Conservation (phyloP, 176 grass and related monocot species). For the Luzula sylvatica region DNA sequence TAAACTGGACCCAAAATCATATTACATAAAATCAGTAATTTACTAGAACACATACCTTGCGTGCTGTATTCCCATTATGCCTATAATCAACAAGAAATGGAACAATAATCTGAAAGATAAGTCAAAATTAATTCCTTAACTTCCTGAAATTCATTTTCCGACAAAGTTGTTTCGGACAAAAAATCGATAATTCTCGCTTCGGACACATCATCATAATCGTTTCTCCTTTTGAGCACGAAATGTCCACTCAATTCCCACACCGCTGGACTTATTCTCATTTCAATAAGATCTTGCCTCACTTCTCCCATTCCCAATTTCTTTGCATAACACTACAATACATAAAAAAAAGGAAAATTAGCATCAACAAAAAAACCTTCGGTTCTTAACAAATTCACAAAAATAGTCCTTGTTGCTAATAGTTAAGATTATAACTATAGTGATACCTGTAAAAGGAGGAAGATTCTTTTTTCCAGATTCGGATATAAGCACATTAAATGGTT, state of each 20-base stretch:
- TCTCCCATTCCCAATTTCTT: slow-evolving; percentile 50
- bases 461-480: slow-evolving; percentile 57
- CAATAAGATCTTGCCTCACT: slow-evolving; percentile 50
- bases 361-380: no score
- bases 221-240: slow-evolving; percentile 65
- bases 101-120: slow-evolving; percentile 12
- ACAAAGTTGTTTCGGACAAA: slow-evolving; percentile 50
- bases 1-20: no score
- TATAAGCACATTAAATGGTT: slow-evolving; percentile 77
- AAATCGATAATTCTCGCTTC: slow-evolving; percentile 41
- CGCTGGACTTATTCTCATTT: slow-evolving; percentile 73
- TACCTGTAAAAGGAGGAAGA: slow-evolving; percentile 82
- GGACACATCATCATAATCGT: slow-evolving; percentile 52
- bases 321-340: slow-evolving; percentile 48
- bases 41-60: no score
- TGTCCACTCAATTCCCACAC: slow-evolving; percentile 87
- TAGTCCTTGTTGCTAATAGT: no score
- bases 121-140: slow-evolving; percentile 39
- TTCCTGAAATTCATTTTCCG: slow-evolving; percentile 48
- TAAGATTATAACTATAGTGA: not conserved
- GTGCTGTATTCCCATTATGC: no score
- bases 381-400: no score
- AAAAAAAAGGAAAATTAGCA: not conserved
- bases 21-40: no score
- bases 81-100: no score